A percentile compares a stretch with the other conserved stretches of the same genome.
Evolutionary conservation across 768 basidiomycete species (phyloP).

Genomic region (Lactifluus piperatus): DNA sequence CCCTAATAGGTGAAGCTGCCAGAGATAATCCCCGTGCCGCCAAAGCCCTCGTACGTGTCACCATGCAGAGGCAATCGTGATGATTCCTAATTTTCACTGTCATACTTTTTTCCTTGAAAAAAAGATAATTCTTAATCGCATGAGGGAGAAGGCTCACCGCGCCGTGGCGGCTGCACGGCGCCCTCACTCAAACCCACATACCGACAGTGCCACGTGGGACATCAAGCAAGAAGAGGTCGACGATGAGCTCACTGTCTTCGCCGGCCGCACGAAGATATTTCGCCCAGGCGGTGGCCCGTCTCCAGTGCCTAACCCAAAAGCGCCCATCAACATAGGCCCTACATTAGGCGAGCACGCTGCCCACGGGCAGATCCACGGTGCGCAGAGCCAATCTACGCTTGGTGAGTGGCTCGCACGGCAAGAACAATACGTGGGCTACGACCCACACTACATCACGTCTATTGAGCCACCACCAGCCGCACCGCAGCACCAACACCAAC

Average conservation of each 20-base stretch:
- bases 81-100: background rate
- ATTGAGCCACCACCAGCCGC: slow-evolving; percentile 1
- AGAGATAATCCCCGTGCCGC: slow-evolving; percentile 50
- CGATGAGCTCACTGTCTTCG: slow-evolving; percentile 63
- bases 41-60: slow-evolving; percentile 48
- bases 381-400: background rate
- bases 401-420: slow-evolving; percentile 15
- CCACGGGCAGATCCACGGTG: background rate
- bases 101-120: background rate
- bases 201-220: slow-evolving; percentile 40
- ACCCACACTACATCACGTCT: background rate
- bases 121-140: slow-evolving; percentile 50
- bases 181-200: slow-evolving; percentile 21
- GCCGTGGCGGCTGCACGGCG: slow-evolving; percentile 40
- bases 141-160: slow-evolving; percentile 58
- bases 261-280: slow-evolving; percentile 57
- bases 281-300: slow-evolving; percentile 33
- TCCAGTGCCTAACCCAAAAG: background rate
- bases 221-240: slow-evolving; percentile 46
- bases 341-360: slow-evolving; percentile 1
- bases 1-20: slow-evolving; percentile 58
- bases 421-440: background rate
- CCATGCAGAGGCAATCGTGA: background rate
- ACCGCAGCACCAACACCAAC: background rate
- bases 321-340: background rate